These are phyloP conservation scores for Mycena maculata DNA, from an alignment of 768 basidiomycete species.

Conservation along the genomic window DNA sequence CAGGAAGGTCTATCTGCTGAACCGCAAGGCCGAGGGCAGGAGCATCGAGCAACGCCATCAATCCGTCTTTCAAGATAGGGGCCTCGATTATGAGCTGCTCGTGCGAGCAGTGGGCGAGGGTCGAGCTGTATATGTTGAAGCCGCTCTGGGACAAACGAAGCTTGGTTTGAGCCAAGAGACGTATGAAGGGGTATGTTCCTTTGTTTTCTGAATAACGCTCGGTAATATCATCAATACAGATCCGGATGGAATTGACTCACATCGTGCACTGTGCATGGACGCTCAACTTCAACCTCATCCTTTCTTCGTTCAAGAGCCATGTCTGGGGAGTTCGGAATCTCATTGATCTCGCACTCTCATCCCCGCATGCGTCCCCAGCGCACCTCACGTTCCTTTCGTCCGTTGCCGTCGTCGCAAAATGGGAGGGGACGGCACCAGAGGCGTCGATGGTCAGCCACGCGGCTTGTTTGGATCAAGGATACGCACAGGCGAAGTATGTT, in stretches of 20 bases:
- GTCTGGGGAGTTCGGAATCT: slow-evolving; percentile 37
- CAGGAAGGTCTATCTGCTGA: slow-evolving; percentile 17
- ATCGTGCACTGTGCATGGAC: slow-evolving; percentile 38
- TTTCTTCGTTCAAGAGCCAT: slow-evolving; percentile 39
- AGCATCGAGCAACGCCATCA: slow-evolving; percentile 10
- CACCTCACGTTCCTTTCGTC: slow-evolving; percentile 40
- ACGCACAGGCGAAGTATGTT: slow-evolving; percentile 27
- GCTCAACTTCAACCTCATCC: slow-evolving; percentile 41
- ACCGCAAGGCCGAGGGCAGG: background rate
- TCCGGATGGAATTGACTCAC: slow-evolving; percentile 9
- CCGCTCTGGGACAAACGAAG: background rate
- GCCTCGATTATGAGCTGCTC: slow-evolving; percentile 5
- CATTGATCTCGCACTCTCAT: slow-evolving; percentile 38
- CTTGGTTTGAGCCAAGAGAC: slow-evolving; percentile 1
- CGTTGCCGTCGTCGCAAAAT: slow-evolving; percentile 33
- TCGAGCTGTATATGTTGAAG: slow-evolving; percentile 7
- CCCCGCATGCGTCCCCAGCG: slow-evolving; percentile 25
- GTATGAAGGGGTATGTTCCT: slow-evolving; percentile 7
- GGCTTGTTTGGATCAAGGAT: slow-evolving; percentile 14
- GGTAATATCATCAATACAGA: background rate
- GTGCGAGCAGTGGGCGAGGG: background rate
- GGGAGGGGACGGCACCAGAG: slow-evolving; percentile 7
- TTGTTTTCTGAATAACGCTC: background rate
- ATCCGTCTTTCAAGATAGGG: background rate
- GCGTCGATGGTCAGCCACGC: slow-evolving; percentile 2